These are phyloP conservation scores for Ganoderma boninense DNA, from an alignment of 1,284 basidiomycete species.

Conservation along the genomic window DNA sequence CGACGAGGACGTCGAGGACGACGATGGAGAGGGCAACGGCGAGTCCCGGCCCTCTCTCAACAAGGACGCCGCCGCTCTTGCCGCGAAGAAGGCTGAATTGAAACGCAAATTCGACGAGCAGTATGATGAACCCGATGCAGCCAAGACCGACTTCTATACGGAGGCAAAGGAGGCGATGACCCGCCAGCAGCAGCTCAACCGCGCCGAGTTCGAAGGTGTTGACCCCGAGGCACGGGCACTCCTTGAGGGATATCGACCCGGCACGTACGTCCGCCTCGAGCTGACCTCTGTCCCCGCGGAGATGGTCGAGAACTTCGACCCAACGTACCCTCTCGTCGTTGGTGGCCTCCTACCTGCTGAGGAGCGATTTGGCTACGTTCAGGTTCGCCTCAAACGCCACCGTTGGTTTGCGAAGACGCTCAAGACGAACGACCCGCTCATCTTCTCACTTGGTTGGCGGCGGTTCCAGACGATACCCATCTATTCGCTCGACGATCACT, in stretches of 20 bases:
- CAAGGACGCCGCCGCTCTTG: constrained; percentile 62
- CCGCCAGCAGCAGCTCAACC: constrained; percentile 86
- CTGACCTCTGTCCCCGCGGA: constrained; percentile 88
- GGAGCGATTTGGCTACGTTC: constrained; percentile 92
- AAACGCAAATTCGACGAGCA: constrained; percentile 98
- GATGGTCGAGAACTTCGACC: constrained; percentile 94
- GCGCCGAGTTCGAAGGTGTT: constrained; percentile 86
- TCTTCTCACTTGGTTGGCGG: constrained; percentile 96
- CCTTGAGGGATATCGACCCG: constrained; percentile 92
- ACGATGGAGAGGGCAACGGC: constrained; percentile 45
- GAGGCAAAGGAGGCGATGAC: constrained; percentile 94
- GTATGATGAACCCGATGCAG: constrained; percentile 89
- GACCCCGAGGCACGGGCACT: constrained; percentile 83
- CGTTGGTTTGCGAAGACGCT: constrained; percentile 93
- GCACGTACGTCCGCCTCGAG: constrained; percentile 95
- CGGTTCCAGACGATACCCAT: constrained; percentile 96
- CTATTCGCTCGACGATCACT: constrained; percentile 97
- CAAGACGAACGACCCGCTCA: constrained; percentile 97
- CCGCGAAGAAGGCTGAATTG: constrained; percentile 89
- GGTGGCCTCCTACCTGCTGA: constrained; percentile 94
- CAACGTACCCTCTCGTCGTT: constrained; percentile 89
- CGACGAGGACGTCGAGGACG: constrained; percentile 52
- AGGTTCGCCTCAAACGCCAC: constrained; percentile 96
- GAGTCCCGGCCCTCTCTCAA: constrained; percentile 32
- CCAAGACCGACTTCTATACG: constrained; percentile 88